Evolutionary conservation across 2,329 filamentous ascomycete species (phyloP).

Genomic region (Penicillium sp.): DNA sequence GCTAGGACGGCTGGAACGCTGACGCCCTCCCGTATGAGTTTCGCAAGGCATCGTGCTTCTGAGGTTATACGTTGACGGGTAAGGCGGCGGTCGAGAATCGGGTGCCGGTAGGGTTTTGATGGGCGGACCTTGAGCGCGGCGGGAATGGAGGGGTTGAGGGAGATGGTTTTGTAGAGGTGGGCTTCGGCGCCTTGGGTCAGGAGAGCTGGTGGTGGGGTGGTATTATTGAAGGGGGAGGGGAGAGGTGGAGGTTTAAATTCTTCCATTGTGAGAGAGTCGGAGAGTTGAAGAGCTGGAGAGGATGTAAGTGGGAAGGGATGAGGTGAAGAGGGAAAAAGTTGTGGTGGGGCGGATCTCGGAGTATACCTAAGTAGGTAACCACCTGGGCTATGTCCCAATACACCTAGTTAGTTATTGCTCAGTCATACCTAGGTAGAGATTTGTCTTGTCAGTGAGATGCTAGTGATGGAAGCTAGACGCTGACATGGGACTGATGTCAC

Average conservation of each 20-base stretch:
- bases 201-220: slow-evolving; percentile 56
- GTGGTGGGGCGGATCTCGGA: slow-evolving; percentile 5
- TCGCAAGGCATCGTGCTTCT: slow-evolving; percentile 75
- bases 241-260: slow-evolving; percentile 39
- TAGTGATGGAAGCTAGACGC: too few relatives aligned
- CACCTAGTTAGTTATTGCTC: too few relatives aligned
- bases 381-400: too few relatives aligned
- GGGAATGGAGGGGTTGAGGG: slow-evolving; percentile 58
- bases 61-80: slow-evolving; percentile 79
- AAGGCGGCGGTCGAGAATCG: slow-evolving; percentile 74
- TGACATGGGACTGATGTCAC: too few relatives aligned
- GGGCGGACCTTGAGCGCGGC: slow-evolving; percentile 87
- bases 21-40: slow-evolving; percentile 69
- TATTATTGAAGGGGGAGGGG: slow-evolving; percentile 57
- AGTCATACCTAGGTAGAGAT: too few relatives aligned
- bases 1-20: slow-evolving; percentile 73
- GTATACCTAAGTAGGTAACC: neutral
- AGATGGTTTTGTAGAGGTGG: slow-evolving; percentile 79
- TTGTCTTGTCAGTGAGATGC: too few relatives aligned
- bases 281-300: neutral
- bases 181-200: slow-evolving; percentile 93
- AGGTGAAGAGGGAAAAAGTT: slow-evolving; percentile 7
- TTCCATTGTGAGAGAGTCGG: slow-evolving; percentile 11
- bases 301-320: neutral
- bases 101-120: slow-evolving; percentile 83